phyloP scores from a whole-genome alignment of 1,284 basidiomycete species.

The Rhodotorula sp. region DNA sequence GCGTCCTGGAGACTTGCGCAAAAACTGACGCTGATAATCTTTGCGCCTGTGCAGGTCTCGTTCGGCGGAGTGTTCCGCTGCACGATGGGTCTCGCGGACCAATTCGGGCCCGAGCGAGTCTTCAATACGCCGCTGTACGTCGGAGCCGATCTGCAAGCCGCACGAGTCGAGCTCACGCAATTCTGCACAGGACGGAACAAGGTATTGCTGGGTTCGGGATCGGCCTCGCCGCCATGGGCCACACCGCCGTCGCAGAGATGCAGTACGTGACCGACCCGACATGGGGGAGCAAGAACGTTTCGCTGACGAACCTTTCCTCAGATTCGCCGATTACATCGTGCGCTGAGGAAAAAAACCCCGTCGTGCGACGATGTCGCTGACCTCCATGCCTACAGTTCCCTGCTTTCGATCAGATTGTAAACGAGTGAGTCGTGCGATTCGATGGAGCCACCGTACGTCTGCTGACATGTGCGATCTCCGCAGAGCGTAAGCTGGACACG shows the following conservation, averaged over 20 bases:
- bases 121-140: slow-evolving; percentile 78
- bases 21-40: background rate
- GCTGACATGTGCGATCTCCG: background rate
- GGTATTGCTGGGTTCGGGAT: slow-evolving; percentile 94
- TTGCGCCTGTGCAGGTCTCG: slow-evolving; percentile 21
- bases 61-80: slow-evolving; percentile 90
- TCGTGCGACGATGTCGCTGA: background rate
- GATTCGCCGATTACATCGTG: slow-evolving; percentile 27
- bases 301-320: background rate
- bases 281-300: too few relatives aligned
- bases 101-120: slow-evolving; percentile 88
- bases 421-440: slow-evolving; percentile 57
- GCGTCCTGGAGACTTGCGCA: too few relatives aligned
- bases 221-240: slow-evolving; percentile 86
- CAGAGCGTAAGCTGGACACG: slow-evolving; percentile 7
- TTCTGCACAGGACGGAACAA: slow-evolving; percentile 65
- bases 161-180: background rate
- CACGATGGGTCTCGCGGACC: slow-evolving; percentile 78
- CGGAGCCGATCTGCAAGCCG: background rate
- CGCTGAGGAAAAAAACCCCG: fast-evolving
- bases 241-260: slow-evolving; percentile 91
- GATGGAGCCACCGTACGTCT: too few relatives aligned
- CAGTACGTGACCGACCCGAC: slow-evolving; percentile 50
- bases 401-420: slow-evolving; percentile 90
- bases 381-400: slow-evolving; percentile 51